Evolutionary conservation across 2,329 filamentous ascomycete genomes (phyloP).

Genomic region (Septoria petroselini): DNA sequence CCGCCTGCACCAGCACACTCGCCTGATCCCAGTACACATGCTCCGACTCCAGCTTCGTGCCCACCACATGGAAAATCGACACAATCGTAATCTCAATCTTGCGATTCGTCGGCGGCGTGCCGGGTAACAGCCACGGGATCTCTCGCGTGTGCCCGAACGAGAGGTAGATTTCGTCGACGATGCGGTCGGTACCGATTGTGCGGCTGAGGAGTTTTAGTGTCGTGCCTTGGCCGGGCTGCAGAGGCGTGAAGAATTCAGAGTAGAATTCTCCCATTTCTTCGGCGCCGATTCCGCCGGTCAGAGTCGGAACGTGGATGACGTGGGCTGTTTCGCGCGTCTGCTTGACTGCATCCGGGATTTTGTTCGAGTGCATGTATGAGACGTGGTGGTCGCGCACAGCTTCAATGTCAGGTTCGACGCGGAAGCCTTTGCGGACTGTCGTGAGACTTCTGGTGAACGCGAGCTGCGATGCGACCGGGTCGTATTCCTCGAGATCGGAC

Average conservation of each 20-base stretch:
- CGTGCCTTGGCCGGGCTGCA: conserved; percentile 48
- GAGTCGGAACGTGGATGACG: conserved; percentile 45
- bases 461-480: conserved; percentile 61
- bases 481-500: conserved; percentile 64
- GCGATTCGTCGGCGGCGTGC: conserved; percentile 55
- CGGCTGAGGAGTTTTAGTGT: conserved; percentile 55
- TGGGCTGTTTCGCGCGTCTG: conserved; percentile 41
- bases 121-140: conserved; percentile 60
- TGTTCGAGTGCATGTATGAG: conserved; percentile 34
- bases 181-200: conserved; percentile 56
- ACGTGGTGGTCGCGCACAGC: conserved; percentile 42
- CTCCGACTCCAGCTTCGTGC: conserved; percentile 55
- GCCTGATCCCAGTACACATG: conserved; percentile 63
- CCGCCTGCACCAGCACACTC: conserved; percentile 57
- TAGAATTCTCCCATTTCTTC: conserved; percentile 54
- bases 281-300: conserved; percentile 46
- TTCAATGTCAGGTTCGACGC: conserved; percentile 47
- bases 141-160: conserved; percentile 56
- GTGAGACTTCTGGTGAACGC: conserved; percentile 66
- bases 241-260: conserved; percentile 53
- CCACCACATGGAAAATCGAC: conserved; percentile 55
- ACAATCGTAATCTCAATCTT: conserved; percentile 56
- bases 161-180: conserved; percentile 60
- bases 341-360: conserved; percentile 40
- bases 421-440: conserved; percentile 59